Conservation (phyloP, 345 rosid species). For the Eucalyptus victrix region DNA sequence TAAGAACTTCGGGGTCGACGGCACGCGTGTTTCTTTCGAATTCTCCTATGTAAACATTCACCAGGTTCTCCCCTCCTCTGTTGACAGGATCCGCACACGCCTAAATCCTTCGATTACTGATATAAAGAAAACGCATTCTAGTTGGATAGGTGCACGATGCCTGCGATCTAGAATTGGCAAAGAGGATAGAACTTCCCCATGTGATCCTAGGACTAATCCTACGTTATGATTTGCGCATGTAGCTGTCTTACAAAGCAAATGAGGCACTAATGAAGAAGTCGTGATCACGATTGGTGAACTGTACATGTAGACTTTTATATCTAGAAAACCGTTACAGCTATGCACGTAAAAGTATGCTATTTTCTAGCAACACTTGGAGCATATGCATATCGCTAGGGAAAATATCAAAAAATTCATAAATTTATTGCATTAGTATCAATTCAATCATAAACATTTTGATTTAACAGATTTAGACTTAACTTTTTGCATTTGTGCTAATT, state of each 20-base stretch:
- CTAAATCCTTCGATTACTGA: not conserved
- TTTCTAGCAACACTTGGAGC: not conserved
- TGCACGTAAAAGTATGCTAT: not conserved
- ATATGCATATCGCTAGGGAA: rapidly evolving
- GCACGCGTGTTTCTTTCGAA: not conserved
- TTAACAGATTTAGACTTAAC: no score
- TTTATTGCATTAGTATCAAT: no score
- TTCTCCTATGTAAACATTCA: not conserved
- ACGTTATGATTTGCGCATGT: not conserved
- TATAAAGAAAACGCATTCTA: not conserved
- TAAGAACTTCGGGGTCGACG: not conserved
- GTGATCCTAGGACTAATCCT: not conserved
- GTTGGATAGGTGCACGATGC: not conserved
- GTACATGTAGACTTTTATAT: not conserved
- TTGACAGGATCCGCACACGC: not conserved
- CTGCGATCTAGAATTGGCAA: not conserved
- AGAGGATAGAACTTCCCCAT: not conserved
- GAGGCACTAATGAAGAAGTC: not conserved
- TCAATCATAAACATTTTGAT: no score
- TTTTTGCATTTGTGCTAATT: no score
- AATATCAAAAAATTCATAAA: no score
- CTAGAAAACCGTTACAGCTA: not conserved
- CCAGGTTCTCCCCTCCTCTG: not conserved
- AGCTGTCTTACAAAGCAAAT: not conserved
- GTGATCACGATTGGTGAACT: not conserved